A percentile compares a stretch with the other conserved stretches of the same genome.
Conservation (phyloP, 2,329 filamentous ascomycete species). For the Ceratocystis eucalypticola region DNA sequence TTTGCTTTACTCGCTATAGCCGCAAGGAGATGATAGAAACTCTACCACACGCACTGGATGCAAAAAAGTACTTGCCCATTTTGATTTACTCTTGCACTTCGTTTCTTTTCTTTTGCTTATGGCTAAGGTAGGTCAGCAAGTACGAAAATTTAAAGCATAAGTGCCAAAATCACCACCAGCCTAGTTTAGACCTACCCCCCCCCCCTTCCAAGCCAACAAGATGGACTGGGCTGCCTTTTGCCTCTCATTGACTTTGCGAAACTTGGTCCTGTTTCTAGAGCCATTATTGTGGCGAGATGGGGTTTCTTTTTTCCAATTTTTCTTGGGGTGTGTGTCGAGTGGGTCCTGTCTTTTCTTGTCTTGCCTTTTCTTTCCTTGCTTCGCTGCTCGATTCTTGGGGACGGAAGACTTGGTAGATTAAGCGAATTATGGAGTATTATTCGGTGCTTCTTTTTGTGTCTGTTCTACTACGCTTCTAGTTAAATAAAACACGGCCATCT, state of each 20-base stretch:
- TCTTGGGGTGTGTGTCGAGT: not conserved
- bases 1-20: not conserved
- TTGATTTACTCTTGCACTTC: not conserved
- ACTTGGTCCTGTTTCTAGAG: not conserved
- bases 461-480: not conserved
- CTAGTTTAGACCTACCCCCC: not conserved
- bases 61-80: not conserved
- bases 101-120: not conserved
- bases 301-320: not conserved
- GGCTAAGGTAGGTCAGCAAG: not conserved
- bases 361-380: too few species aligned
- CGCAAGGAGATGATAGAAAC: not conserved
- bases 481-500: not conserved
- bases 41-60: not conserved
- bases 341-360: not conserved
- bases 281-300: constrained; percentile 1
- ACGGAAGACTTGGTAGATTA: not conserved
- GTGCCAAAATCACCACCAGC: not conserved
- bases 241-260: not conserved
- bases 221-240: not conserved
- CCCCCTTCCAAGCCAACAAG: not conserved
- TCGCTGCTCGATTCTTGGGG: not conserved
- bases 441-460: constrained; percentile 2
- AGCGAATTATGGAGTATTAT: not conserved
- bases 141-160: not conserved